These are phyloP conservation scores for Oenanthe javanica DNA, from an alignment of 140 eudicot species.

Conservation along the genomic window DNA sequence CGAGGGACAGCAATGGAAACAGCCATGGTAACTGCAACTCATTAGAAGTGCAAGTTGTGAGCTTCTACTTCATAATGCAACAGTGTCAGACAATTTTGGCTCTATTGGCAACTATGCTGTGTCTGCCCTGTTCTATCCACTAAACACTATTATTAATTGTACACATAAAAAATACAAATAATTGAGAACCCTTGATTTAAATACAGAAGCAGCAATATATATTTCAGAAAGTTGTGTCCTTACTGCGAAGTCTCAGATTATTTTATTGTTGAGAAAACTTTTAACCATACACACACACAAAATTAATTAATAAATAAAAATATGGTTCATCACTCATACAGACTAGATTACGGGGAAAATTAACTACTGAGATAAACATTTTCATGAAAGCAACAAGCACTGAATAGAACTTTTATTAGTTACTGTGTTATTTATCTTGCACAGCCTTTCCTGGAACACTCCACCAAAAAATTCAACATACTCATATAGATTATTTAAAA, in stretches of 20 bases:
- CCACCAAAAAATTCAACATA: not conserved
- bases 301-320: not conserved
- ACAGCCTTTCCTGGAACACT: not conserved
- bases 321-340: not conserved
- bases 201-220: not conserved
- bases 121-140: conserved; percentile 2
- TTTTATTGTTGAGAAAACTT: not conserved
- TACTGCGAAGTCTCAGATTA: not conserved
- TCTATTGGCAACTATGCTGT: not conserved
- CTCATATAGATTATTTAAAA: not conserved
- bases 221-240: conserved; percentile 6
- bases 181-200: conserved; percentile 11
- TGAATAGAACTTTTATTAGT: not conserved
- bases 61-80: conserved; percentile 6
- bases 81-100: conserved; percentile 13
- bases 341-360: not conserved
- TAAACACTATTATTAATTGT: not conserved
- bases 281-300: not conserved
- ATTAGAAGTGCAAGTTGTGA: conserved; percentile 2
- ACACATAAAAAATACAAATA: not conserved
- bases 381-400: not conserved
- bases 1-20: conserved; percentile 7
- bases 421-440: not conserved
- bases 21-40: conserved; percentile 16
- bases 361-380: not conserved